Percentiles rank a stretch among this genome's conserved stretches.
Conservation (phyloP, 2,329 filamentous ascomycete species). For the Pseudogymnoascus sp. region DNA sequence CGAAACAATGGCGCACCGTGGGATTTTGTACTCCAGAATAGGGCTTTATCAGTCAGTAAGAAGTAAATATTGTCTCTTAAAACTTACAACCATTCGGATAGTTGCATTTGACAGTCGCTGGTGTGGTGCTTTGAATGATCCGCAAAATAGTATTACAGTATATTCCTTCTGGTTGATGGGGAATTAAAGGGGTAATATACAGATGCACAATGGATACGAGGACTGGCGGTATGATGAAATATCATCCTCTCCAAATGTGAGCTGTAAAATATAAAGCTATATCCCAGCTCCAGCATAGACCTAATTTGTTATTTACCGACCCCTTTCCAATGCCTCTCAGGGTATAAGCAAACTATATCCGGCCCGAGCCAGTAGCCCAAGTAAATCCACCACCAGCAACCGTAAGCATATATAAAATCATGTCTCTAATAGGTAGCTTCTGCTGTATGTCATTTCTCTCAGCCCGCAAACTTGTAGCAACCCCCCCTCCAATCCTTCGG, state of each 20-base stretch:
- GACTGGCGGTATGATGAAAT: background rate
- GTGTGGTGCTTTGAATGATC: no score
- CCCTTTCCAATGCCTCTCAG: background rate
- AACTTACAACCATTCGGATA: background rate
- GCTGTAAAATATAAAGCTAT: background rate
- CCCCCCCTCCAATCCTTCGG: background rate
- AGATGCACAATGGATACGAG: background rate
- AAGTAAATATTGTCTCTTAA: background rate
- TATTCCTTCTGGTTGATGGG: background rate
- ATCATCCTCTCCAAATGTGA: background rate
- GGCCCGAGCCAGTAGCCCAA: slow-evolving; percentile 11
- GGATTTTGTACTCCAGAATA: background rate
- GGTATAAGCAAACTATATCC: slow-evolving; percentile 9
- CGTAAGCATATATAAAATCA: slow-evolving; percentile 9
- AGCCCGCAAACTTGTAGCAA: slow-evolving; percentile 67
- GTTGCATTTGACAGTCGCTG: background rate
- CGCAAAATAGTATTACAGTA: background rate
- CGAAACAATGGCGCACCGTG: background rate
- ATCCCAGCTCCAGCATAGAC: background rate
- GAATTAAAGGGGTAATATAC: background rate
- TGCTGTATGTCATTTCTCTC: slow-evolving; percentile 55
- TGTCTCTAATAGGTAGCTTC: background rate
- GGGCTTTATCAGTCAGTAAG: background rate
- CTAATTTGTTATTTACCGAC: background rate
- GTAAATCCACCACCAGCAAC: background rate